Base-by-base conservation (phyloP, 2,329 filamentous ascomycete species). In the Fusarium decemcellulare region DNA sequence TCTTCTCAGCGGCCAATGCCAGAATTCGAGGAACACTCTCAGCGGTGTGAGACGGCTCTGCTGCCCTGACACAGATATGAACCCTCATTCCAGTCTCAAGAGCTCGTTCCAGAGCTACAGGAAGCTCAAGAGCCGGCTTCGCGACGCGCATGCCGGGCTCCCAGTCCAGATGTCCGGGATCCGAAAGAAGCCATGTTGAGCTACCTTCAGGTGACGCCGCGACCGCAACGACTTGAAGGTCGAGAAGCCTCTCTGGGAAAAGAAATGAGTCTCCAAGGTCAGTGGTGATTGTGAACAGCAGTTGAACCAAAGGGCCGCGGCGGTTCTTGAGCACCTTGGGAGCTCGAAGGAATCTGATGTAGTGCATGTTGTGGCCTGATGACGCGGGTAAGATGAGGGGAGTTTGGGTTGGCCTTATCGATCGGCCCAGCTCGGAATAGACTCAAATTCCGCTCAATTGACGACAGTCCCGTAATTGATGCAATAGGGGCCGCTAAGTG, bases 181-280 rank as follows among this genome's bases (percentile, higher is more conserved):
- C 67, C 7, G 76, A 70, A 4, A 76, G 67, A 1, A 73, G 67
- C 52, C 73, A 72, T 53, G 72, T 72, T 27, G 70, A 74, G 46
- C 63, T 63, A 2, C 69, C 72, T 29, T 67, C 65, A 2, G 58
- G 54, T 8, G 65, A 68, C 5, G 61, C 69, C 23, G 73, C 71
- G 7, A 80, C 67, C 8, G 79, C 77, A 10, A 76, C 76, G 18
- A 81, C 79, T 15, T 78, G 74, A 4, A 89, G 76, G 14, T 80
- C 77, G n/a, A 88, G 62, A 6, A 85, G 81, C 16, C 76, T 73
- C 14, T 80, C 76, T 1, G 85, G 83, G n/a, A 70, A 77, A 11
- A 89, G 81, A 52, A 87, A 87, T 1, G 85, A 80, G 71, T 90
- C 87, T 34, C 87, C 86, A 2, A 89, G 80, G 63, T 90, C 87